Evolutionary conservation across 306 rosid genomes (phyloP).

Genomic region (Gastrolobium bilobum): DNA sequence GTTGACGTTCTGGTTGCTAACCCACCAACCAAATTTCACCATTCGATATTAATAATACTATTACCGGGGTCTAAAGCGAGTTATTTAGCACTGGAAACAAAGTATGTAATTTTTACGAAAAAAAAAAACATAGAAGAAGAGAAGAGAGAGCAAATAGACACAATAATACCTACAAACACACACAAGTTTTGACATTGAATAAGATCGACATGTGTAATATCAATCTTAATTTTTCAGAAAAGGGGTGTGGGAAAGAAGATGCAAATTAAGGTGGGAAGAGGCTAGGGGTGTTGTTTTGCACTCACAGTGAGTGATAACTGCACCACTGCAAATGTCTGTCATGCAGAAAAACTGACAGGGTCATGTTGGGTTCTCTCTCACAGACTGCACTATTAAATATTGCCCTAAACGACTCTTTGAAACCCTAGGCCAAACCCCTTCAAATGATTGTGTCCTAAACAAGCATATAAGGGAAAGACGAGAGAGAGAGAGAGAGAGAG

Average conservation of each 20-base stretch:
- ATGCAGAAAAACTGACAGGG: conserved; percentile 77
- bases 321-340: conserved; percentile 45
- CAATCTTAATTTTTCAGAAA: conserved; percentile 4
- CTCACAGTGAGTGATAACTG: conserved; percentile 49
- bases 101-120: background rate
- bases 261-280: background rate
- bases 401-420: conserved; percentile 54
- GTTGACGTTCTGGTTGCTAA: conserved; percentile 61
- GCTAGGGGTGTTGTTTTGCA: conserved; percentile 43
- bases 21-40: conserved; percentile 64
- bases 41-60: conserved; percentile 31
- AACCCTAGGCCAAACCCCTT: conserved; percentile 51
- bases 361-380: conserved; percentile 70
- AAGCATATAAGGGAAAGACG: background rate
- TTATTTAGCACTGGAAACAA: conserved; percentile 28
- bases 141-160: background rate
- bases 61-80: conserved; percentile 47
- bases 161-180: too few relatives aligned
- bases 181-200: conserved; percentile 38
- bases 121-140: background rate
- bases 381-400: conserved; percentile 73
- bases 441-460: conserved; percentile 42
- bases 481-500: background rate
- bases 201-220: conserved; percentile 27
- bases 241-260: background rate